Base-by-base conservation (phyloP, 495 filamentous ascomycete species). In the Melanomma pulvis-pyrius region DNA sequence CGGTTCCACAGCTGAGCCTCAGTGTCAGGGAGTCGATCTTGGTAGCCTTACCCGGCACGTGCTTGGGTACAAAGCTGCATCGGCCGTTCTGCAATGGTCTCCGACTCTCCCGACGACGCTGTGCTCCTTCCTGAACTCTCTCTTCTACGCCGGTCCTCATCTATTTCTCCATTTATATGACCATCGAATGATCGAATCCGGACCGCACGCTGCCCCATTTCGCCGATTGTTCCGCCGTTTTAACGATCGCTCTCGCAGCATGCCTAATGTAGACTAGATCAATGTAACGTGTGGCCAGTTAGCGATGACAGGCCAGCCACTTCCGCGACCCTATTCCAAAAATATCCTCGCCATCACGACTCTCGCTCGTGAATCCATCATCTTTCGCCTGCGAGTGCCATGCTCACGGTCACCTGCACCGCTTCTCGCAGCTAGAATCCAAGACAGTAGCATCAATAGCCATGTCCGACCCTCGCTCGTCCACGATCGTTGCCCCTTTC, bases 271-370 rank as follows among this genome's bases (percentile, higher is more conserved):
- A 47, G 59, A 44, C 25, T 39, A n/a, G 22, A 1, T n/a, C 52
- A 58, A 68, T 67, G 64, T 67, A 67, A 67, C 64, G 57, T 46
- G 58, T 50, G 50, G 56, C 34, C 56, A 58, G 55, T 48, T 32
- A 54, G 34, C 49, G 58, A 12, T 2, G 15, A 32, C 36, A 62
- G 51, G 48, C 55, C n/a, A 29, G 41, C 62, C 52, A 44, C 32
- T 28, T n/a, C 53, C 53, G 47, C 30, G 36, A 53, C 59, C 21
- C 4, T 52, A 30, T 51, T 59, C 67, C 56, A 65, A 69, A 69
- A 69, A 69, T 69, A 69, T 24, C 29, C 54, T 5, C 12, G 36
- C 54, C 48, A 57, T 52, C 55, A 36, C 53, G 22, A 55, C 32
- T 25, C 13, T 41, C 44, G 25, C 44, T 63, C 59, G 46, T 59